Percentiles rank a stretch among this genome's conserved stretches.
These are phyloP conservation scores for Pouteria glomerata DNA, from an alignment of 148 eudicot genomes.

Conservation along the genomic window DNA sequence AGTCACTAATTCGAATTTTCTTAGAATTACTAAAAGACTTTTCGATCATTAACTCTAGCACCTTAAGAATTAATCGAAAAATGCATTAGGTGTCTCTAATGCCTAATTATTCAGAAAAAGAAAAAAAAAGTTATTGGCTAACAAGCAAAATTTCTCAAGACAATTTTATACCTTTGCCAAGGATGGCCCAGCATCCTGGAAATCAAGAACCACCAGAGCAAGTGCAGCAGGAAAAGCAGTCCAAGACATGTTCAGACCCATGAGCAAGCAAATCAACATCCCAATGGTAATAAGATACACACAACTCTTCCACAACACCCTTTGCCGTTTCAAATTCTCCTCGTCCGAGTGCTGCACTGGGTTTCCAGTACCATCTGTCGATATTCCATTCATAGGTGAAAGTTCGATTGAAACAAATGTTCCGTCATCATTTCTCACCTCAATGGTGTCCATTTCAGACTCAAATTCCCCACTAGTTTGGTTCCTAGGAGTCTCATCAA, in stretches of 20 bases:
- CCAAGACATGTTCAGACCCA: constrained; percentile 90
- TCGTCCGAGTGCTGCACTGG: constrained; percentile 18
- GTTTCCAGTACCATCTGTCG: too few relatives aligned
- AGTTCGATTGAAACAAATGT: constrained; percentile 14
- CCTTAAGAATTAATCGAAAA: too few relatives aligned
- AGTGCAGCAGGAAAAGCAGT: constrained; percentile 85
- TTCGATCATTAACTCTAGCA: too few relatives aligned
- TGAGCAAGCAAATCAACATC: constrained; percentile 64
- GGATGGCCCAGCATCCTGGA: constrained; percentile 25
- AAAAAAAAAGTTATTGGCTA: too few relatives aligned
- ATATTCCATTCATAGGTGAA: constrained; percentile 12
- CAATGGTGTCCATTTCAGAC: constrained; percentile 32
- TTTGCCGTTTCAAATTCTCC: constrained; percentile 39
- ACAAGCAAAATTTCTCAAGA: too few relatives aligned
- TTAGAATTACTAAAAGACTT: too few relatives aligned
- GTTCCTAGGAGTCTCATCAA: constrained; percentile 38
- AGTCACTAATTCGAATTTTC: too few relatives aligned
- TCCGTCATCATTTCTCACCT: constrained; percentile 25
- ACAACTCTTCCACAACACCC: constrained; percentile 63
- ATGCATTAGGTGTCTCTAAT: too few relatives aligned
- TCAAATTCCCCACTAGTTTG: constrained; percentile 19
- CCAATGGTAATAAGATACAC: constrained; percentile 74
- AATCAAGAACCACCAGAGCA: constrained; percentile 88
- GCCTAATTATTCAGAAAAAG: too few relatives aligned
- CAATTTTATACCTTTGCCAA: constrained; percentile 95